Evolutionary conservation across 306 rosid species (phyloP), one percentile per base, ranked within the genome.

Genomic region (Purshia tridentata): DNA sequence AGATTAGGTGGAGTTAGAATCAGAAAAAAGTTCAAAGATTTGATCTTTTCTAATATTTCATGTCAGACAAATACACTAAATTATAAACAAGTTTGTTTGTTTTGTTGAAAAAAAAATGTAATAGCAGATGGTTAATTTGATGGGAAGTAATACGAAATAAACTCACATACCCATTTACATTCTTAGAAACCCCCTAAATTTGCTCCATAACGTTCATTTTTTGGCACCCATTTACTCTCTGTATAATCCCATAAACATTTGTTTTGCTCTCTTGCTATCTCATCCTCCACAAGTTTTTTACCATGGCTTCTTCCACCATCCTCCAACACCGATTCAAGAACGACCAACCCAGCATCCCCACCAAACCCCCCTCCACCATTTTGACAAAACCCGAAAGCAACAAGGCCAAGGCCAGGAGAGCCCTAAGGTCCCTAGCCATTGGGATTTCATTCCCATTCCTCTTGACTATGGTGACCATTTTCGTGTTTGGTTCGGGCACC

Each of bases 391-490:
- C 53, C 46, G 85, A 86, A 20, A 18, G 82, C 59, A 85, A 76
- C 70, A 82, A 46, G 19, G 18, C 78, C 48, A 81, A 72, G 42
- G 85, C 90, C 8, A 85, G 59, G 6, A 12, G 83, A 64, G 96
- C 93, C 10, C 40, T 86, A 5, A 78, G 86, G 18, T 86, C 93
- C 20, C 75, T 88, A 35, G 80, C 81, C 48, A 74, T 71, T 8
- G 91, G 89, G 66, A 22, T 89, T 1, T 70, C 81, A 1, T 39
- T 83, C 37, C 98, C 98, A 0, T n/a, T 83, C 19, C 12, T 67
- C 10, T 37, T 92, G 4, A 85, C 74, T 39, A 7, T 84, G 22
- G 1, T 60, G 60, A 71, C 74, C 40, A 81, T 85, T 57, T 48
- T 86, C 70, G 16, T 83, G 4, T 85, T 88, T 11, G 86, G 90